These are phyloP conservation scores for Botrytis fabae DNA, from an alignment of 2,329 filamentous ascomycete species.

Conservation along the genomic window DNA sequence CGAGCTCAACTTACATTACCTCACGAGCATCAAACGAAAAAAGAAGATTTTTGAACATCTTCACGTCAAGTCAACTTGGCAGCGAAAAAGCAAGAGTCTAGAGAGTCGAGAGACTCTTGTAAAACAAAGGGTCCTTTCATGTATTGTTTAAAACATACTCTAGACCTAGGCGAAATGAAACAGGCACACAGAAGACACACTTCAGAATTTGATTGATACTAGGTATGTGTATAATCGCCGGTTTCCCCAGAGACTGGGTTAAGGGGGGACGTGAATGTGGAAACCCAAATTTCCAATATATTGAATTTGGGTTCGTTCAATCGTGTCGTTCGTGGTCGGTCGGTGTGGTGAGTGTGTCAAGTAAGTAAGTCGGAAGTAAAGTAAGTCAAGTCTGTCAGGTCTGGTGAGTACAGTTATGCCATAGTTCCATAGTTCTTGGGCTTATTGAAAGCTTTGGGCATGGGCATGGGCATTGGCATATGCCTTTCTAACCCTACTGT, in stretches of 20 bases:
- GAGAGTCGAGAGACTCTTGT: neutral
- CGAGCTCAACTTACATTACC: neutral
- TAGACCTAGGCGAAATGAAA: conserved; percentile 1
- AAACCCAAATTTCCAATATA: conserved; percentile 11
- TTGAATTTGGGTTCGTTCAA: neutral
- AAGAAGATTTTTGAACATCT: neutral
- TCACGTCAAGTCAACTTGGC: neutral
- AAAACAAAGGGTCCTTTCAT: neutral
- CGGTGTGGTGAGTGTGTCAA: neutral
- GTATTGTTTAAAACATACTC: neutral
- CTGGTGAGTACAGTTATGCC: neutral
- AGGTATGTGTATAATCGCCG: conserved; percentile 11
- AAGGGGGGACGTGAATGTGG: neutral
- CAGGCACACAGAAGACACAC: neutral
- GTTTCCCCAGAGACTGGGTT: conserved; percentile 16
- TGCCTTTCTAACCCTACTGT: neutral
- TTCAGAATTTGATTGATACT: neutral
- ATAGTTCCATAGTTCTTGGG: neutral
- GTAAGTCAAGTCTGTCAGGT: neutral
- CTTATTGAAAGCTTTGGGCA: conserved; percentile 2
- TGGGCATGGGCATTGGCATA: neutral
- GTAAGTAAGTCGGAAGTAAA: neutral
- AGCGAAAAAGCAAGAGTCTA: neutral
- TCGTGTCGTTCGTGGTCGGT: neutral
- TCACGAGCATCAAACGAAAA: neutral